phyloP scores from a whole-genome alignment of 2,329 filamentous ascomycete species.

The Macrophomina pseudophaseolina region DNA sequence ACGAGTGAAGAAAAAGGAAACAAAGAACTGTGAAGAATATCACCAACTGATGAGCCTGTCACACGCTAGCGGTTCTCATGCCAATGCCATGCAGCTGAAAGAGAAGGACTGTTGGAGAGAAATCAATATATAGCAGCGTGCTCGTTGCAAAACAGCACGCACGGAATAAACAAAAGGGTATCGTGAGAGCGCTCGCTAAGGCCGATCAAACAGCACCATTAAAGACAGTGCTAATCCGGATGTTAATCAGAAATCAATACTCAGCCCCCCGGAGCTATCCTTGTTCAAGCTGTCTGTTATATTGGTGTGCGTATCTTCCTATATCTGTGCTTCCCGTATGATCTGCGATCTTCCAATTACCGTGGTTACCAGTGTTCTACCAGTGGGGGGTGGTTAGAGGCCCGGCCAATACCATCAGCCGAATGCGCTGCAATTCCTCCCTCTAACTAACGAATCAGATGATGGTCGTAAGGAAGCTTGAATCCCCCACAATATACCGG shows the following conservation, averaged over 20 bases:
- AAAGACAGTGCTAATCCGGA: not conserved
- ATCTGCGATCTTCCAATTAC: constrained; percentile 4
- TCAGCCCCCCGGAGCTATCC: not conserved
- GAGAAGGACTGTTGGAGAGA: not conserved
- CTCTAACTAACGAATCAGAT: not conserved
- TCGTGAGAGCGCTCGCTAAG: not conserved
- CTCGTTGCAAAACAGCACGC: not conserved
- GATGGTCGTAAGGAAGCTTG: not conserved
- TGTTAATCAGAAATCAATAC: not conserved
- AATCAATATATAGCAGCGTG: not conserved
- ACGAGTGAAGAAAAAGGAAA: too few relatives aligned
- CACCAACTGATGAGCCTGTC: too few relatives aligned
- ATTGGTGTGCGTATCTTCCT: not conserved
- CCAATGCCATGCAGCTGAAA: too few relatives aligned
- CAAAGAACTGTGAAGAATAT: too few relatives aligned
- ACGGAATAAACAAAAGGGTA: not conserved
- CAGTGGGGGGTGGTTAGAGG: not conserved
- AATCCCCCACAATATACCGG: not conserved
- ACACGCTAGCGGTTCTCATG: too few relatives aligned
- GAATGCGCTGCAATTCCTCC: not conserved
- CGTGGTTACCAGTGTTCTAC: not conserved
- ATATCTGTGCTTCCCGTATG: not conserved
- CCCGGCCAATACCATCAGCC: not conserved
- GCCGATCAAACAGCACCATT: not conserved
- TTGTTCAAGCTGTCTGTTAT: not conserved